Conservation (phyloP, 2,329 filamentous ascomycete species). For the Cytospora leucostoma region DNA sequence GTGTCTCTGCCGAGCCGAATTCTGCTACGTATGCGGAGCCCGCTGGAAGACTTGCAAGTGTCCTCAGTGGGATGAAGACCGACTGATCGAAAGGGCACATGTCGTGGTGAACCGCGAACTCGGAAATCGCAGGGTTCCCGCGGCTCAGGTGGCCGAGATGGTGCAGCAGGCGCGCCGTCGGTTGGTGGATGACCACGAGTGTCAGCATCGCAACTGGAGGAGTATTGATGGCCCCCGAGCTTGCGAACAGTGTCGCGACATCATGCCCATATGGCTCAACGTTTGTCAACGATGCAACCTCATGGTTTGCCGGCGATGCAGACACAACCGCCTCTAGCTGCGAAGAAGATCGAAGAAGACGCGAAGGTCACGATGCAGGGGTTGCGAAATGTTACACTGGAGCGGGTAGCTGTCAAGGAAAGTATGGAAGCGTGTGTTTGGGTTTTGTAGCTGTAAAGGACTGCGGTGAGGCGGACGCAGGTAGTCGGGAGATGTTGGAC, state of each 20-base stretch:
- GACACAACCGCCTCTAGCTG: not conserved
- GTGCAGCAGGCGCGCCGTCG: not conserved
- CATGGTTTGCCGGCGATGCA: conserved; percentile 1
- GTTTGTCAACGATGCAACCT: conserved; percentile 2
- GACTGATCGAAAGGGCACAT: not conserved
- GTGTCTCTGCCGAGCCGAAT: conserved; percentile 48
- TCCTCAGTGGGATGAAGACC: not conserved
- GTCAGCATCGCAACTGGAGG: conserved; percentile 2
- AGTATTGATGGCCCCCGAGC: not conserved
- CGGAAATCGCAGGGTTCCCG: not conserved
- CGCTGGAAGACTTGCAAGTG: conserved; percentile 41
- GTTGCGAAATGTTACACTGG: not conserved
- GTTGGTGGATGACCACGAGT: not conserved
- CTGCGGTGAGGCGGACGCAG: too few relatives aligned
- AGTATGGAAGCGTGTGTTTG: too few relatives aligned
- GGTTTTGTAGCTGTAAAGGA: too few relatives aligned
- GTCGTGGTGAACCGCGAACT: not conserved
- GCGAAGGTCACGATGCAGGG: not conserved
- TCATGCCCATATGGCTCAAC: not conserved
- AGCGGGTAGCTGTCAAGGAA: too few relatives aligned
- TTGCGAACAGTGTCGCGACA: not conserved
- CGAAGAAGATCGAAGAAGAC: not conserved
- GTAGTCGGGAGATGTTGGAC: too few relatives aligned
- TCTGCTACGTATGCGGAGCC: conserved; percentile 51
- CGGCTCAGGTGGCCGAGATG: not conserved